These are phyloP conservation scores for Camelina neglecta DNA, from an alignment of 345 rosid species.

Conservation along the genomic window DNA sequence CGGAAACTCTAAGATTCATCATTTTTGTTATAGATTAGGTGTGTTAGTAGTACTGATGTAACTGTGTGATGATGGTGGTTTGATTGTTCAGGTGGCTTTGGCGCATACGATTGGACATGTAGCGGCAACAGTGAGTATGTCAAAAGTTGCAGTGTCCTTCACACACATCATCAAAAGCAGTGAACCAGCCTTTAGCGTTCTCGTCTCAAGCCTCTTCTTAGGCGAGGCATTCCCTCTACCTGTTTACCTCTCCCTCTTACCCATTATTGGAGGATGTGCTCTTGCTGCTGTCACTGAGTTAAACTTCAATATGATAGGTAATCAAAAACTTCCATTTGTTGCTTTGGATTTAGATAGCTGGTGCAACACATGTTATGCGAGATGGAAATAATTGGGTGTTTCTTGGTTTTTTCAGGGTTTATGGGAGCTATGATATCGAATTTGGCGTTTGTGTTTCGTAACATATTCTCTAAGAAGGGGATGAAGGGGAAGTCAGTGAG, in stretches of 20 bases:
- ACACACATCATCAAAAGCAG: conserved; percentile 97
- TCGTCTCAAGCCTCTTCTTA: conserved; percentile 75
- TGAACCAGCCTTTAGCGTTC: conserved; percentile 92
- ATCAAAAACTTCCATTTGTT: not conserved
- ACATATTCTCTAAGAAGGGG: conserved; percentile 96
- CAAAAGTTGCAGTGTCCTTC: conserved; percentile 96
- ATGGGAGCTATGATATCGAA: conserved; percentile 99
- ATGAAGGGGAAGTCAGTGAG: conserved; percentile 94
- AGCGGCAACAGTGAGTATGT: conserved; percentile 97
- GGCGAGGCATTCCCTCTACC: conserved; percentile 79
- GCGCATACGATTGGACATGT: conserved; percentile 99
- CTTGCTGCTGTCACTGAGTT: conserved; percentile 91
- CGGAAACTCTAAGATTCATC: not conserved
- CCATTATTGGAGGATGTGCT: conserved; percentile 95
- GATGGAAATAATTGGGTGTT: not conserved
- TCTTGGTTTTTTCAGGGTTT: conserved; percentile 60
- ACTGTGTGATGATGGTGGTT: conserved; percentile 26
- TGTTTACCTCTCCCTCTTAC: conserved; percentile 81
- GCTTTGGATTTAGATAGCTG: not conserved
- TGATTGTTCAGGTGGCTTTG: conserved; percentile 75
- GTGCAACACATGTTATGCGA: not conserved
- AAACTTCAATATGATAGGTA: conserved; percentile 91
- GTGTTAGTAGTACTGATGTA: not conserved
- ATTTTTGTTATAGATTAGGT: not conserved
- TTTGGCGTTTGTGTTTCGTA: conserved; percentile 87